A percentile compares a stretch with the other conserved stretches of the same genome.
Conservation (phyloP, 73 alveolate genomes). For the Stentor coeruleus region DNA sequence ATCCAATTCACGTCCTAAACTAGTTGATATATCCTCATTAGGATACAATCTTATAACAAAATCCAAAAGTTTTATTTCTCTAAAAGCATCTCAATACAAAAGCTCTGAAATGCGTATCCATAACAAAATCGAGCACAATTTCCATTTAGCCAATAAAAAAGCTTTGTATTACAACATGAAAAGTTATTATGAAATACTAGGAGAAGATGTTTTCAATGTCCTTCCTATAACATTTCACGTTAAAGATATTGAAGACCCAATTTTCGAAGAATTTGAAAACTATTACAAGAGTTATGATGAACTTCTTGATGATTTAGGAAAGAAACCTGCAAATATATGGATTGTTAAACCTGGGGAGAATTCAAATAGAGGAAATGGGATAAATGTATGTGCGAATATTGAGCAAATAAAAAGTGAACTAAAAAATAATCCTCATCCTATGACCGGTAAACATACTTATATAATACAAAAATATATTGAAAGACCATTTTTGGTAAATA, state of each 20-base stretch:
- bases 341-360: slow-evolving; percentile 56
- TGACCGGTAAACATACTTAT: slow-evolving; percentile 46
- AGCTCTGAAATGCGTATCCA: slow-evolving; percentile 27
- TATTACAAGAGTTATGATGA: slow-evolving; percentile 29
- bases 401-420: slow-evolving; percentile 28
- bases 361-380: slow-evolving; percentile 56
- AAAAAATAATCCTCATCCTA: slow-evolving; percentile 33
- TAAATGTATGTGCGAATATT: slow-evolving; percentile 25
- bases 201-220: slow-evolving; percentile 28
- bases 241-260: slow-evolving; percentile 24
- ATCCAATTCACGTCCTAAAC: background rate
- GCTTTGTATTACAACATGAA: slow-evolving; percentile 65
- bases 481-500: slow-evolving; percentile 56
- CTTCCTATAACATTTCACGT: slow-evolving; percentile 24
- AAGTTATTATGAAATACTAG: slow-evolving; percentile 56
- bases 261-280: slow-evolving; percentile 28
- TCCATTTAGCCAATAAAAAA: slow-evolving; percentile 30
- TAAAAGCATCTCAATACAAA: slow-evolving; percentile 29
- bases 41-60: background rate
- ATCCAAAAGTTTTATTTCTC: slow-evolving; percentile 22
- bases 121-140: slow-evolving; percentile 27
- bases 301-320: slow-evolving; percentile 28
- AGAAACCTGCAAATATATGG: slow-evolving; percentile 37
- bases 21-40: background rate
- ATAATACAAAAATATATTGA: slow-evolving; percentile 63